A percentile compares a stretch with the other conserved stretches of the same genome.
Evolutionary conservation across 139 green algal species (phyloP).

Genomic region (Tetraselmis chui): DNA sequence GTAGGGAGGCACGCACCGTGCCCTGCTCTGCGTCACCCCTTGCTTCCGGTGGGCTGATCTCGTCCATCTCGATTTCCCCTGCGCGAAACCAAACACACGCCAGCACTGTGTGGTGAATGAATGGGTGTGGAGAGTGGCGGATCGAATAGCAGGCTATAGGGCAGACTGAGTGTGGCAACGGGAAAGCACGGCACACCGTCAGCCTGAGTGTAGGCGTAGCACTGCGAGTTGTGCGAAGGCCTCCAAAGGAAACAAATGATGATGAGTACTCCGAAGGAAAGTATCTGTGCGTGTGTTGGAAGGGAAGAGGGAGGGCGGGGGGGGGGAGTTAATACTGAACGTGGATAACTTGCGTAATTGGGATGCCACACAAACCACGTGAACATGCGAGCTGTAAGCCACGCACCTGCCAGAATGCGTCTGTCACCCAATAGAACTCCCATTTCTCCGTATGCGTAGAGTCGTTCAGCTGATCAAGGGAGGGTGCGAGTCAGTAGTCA

Average conservation of each 20-base stretch:
- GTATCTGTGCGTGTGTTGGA: constrained; percentile 5
- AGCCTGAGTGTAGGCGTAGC: constrained; percentile 26
- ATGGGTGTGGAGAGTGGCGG: too few species aligned
- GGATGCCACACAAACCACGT: background rate
- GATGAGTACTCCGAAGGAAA: constrained; percentile 38
- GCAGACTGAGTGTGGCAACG: too few species aligned
- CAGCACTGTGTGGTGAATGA: too few species aligned
- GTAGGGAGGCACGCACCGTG: background rate
- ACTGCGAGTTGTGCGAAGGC: constrained; percentile 27
- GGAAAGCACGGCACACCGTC: constrained; percentile 10
- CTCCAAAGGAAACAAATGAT: constrained; percentile 50
- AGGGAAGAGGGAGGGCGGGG: background rate
- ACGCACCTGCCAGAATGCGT: constrained; percentile 44
- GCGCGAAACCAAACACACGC: too few species aligned
- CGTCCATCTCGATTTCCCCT: background rate
- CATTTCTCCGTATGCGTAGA: constrained; percentile 44
- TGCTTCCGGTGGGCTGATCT: background rate
- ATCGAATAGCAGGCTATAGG: too few species aligned
- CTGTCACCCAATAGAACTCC: constrained; percentile 45
- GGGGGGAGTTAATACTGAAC: background rate
- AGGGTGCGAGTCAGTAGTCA: too few species aligned
- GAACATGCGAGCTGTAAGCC: background rate
- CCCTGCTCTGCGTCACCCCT: background rate
- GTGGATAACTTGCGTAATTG: background rate
- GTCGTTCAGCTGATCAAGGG: constrained; percentile 47